Evolutionary conservation across 768 basidiomycete species (phyloP).

Genomic region (Termitomyces titanicus): DNA sequence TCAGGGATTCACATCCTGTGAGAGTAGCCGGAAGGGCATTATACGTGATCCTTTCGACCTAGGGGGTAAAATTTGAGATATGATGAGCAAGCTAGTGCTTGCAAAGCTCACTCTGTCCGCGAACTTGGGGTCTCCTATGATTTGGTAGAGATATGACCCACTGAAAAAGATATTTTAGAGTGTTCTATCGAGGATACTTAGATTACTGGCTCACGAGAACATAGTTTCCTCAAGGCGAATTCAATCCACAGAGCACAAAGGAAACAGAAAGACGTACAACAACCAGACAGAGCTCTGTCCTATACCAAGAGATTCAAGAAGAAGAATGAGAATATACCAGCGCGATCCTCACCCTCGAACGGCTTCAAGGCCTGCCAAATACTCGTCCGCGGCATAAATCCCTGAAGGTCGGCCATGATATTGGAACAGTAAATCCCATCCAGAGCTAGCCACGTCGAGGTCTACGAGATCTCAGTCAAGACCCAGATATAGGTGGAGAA

Average conservation of each 20-base stretch:
- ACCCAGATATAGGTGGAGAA: not conserved
- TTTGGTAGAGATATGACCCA: slow-evolving; percentile 52
- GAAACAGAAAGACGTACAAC: slow-evolving; percentile 32
- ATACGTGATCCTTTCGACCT: slow-evolving; percentile 45
- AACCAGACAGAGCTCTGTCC: slow-evolving; percentile 52
- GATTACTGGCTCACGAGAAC: slow-evolving; percentile 42
- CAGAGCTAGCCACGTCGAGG: slow-evolving; percentile 43
- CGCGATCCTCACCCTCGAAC: slow-evolving; percentile 37
- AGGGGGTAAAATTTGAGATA: not conserved
- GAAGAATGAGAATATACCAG: not conserved
- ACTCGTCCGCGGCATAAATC: slow-evolving; percentile 55
- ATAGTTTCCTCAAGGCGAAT: slow-evolving; percentile 44
- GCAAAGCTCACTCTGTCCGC: slow-evolving; percentile 16
- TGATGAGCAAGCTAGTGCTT: not conserved
- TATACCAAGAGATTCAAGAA: slow-evolving; percentile 14
- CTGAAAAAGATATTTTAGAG: slow-evolving; percentile 20
- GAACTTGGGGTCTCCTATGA: slow-evolving; percentile 41
- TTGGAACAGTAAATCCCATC: slow-evolving; percentile 55
- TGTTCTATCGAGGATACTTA: not conserved
- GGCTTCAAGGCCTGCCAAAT: slow-evolving; percentile 53
- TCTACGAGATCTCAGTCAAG: slow-evolving; percentile 24
- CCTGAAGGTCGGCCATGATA: slow-evolving; percentile 57
- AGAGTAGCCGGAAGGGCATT: slow-evolving; percentile 46
- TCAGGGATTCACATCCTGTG: slow-evolving; percentile 34
- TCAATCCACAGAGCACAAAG: not conserved